These are phyloP conservation scores for Canavalia ensiformis DNA, from an alignment of 306 rosid genomes.

Conservation along the genomic window DNA sequence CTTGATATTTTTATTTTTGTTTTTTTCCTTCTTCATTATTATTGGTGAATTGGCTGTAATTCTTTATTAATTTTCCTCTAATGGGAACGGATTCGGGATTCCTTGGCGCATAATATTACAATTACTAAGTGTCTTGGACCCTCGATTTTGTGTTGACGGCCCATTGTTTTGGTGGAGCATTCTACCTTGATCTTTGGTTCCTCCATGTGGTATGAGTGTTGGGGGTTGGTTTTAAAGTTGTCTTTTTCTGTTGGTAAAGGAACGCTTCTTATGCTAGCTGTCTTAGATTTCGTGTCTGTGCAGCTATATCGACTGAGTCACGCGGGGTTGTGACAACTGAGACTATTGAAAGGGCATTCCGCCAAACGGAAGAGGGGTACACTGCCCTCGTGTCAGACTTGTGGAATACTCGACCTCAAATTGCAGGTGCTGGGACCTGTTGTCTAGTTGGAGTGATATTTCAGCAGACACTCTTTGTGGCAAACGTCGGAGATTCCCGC, in stretches of 20 bases:
- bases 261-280: slow-evolving; percentile 58
- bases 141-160: slow-evolving; percentile 25
- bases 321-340: slow-evolving; percentile 63
- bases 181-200: slow-evolving; percentile 24
- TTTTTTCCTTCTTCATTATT: neutral
- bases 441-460: slow-evolving; percentile 82
- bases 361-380: slow-evolving; percentile 74
- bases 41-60: slow-evolving; percentile 15
- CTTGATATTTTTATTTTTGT: neutral
- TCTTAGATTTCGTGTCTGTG: slow-evolving; percentile 66
- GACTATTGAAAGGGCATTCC: slow-evolving; percentile 68
- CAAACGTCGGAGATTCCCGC: slow-evolving; percentile 86
- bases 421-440: slow-evolving; percentile 80
- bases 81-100: neutral
- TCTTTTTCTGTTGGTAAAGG: slow-evolving; percentile 47
- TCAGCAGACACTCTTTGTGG: slow-evolving; percentile 76
- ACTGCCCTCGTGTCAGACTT: slow-evolving; percentile 65
- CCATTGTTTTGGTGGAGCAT: slow-evolving; percentile 34
- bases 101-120: slow-evolving; percentile 1
- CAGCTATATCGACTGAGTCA: slow-evolving; percentile 66
- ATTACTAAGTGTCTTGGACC: slow-evolving; percentile 19
- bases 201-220: slow-evolving; percentile 43
- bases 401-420: slow-evolving; percentile 65
- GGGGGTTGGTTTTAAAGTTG: slow-evolving; percentile 27
- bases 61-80: slow-evolving; percentile 20